Base-by-base conservation (phyloP, 805 yeast species). In the Suhomyces sp. region DNA sequence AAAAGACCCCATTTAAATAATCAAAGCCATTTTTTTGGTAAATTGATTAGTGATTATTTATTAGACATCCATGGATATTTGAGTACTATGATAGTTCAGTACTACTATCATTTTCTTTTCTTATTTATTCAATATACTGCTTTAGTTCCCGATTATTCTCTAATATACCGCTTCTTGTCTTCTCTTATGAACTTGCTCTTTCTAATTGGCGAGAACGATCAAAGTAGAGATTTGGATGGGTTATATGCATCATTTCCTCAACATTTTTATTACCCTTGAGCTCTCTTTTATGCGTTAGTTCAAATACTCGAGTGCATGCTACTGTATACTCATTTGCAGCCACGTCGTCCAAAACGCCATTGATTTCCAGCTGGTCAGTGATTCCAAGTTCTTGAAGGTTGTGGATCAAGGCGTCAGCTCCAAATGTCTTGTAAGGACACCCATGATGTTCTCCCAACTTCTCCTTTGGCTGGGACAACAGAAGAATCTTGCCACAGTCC, bases 301-400 rank as follows among this genome's bases (percentile, higher is more conserved):
- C 97, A 69, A 90, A 89, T 3, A 90, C 97, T 63, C 88, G 81
- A 0, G 97, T 87, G 67, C 97, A 92, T 0, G 98, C 97, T 40
- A 84, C 78, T 23, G 93, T 90, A 66, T 82, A 92, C 57, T 88
- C 89, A 31, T 86, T 83, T 51, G 80, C 79, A 47, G 79, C 80
- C 45, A 87, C 86, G 51, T 87, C 82, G 47, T 88, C 93, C 48
- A 86, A 59, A 10, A 94, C 81, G 40, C 81, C 81, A 45, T 79
- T 76, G 47, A 88, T 69, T 42, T 82, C 79, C 23, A 70, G 73
- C 64, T 79, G 79, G 54, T 87, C 89, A 8, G 68, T 74, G 47
- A 90, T 71, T 1, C 92, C 93, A 83, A 89, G 80, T 19, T 75
- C 79, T 41, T 73, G 70, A 57, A 94, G 74, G 55, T 82, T 81